Evolutionary conservation across 257 asterid species (phyloP).

Genomic region (Penstemon eatonii): DNA sequence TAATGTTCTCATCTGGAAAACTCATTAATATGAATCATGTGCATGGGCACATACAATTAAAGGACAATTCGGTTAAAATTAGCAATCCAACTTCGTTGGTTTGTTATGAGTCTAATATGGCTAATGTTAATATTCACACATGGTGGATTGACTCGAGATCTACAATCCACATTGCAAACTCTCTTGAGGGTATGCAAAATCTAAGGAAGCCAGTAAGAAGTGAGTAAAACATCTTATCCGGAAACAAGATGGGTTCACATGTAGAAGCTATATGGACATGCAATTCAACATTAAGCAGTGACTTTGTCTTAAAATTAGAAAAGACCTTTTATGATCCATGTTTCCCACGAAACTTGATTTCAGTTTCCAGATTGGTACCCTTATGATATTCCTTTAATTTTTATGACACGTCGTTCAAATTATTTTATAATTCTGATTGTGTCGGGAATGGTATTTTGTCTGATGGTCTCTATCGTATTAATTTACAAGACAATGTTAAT

Average conservation of each 20-base stretch:
- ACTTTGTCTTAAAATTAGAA: not conserved
- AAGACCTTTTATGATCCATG: not conserved
- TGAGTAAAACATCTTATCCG: not conserved
- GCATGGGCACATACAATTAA: too few species aligned
- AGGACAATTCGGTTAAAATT: too few species aligned
- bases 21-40: too few species aligned
- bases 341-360: not conserved
- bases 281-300: not conserved
- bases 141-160: too few species aligned
- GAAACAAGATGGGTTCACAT: not conserved
- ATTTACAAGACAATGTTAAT: not conserved
- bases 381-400: not conserved
- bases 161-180: too few species aligned
- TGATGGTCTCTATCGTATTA: not conserved
- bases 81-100: too few species aligned
- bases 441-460: not conserved
- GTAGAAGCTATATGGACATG: not conserved
- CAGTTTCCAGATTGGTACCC: not conserved
- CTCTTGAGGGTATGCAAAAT: not conserved
- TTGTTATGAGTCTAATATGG: too few species aligned
- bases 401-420: not conserved
- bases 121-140: too few species aligned
- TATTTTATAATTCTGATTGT: not conserved
- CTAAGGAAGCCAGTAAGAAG: not conserved
- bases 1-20: too few species aligned